Conservation (phyloP, 805 yeast species). For the Candida bentonensis region DNA sequence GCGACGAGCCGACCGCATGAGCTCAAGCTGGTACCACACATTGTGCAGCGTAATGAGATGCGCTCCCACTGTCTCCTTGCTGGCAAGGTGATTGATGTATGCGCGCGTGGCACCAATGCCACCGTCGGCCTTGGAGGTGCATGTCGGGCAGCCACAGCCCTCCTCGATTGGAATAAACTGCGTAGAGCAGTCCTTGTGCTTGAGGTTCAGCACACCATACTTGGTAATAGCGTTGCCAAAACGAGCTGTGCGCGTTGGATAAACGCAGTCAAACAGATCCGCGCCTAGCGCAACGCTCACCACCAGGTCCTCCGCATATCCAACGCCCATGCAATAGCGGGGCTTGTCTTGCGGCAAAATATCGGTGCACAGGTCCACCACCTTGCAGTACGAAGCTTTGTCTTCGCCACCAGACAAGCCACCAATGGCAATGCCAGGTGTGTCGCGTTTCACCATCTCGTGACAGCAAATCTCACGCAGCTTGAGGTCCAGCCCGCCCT, state of each 20-base stretch:
- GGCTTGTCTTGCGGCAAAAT: slow-evolving; percentile 28
- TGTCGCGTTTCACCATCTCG: slow-evolving; percentile 29
- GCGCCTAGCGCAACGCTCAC: slow-evolving; percentile 34
- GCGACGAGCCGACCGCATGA: slow-evolving; percentile 26
- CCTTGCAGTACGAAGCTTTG: slow-evolving; percentile 26
- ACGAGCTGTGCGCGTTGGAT: slow-evolving; percentile 31
- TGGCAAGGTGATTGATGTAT: slow-evolving; percentile 22
- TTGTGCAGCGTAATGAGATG: slow-evolving; percentile 30
- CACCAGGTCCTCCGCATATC: slow-evolving; percentile 32
- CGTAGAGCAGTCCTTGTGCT: slow-evolving; percentile 21
- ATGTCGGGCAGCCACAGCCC: slow-evolving; percentile 28
- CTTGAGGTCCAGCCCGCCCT: slow-evolving; percentile 30
- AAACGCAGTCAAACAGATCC: slow-evolving; percentile 32
- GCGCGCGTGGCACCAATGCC: slow-evolving; percentile 27
- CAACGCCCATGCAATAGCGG: slow-evolving; percentile 33
- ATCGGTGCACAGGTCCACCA: slow-evolving; percentile 27
- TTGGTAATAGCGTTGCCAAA: slow-evolving; percentile 32
- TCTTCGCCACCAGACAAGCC: slow-evolving; percentile 35
- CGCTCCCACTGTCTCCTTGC: slow-evolving; percentile 31
- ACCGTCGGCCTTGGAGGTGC: slow-evolving; percentile 20
- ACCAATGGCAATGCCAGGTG: slow-evolving; percentile 34
- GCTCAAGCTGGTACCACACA: slow-evolving; percentile 28
- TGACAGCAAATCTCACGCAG: slow-evolving; percentile 26
- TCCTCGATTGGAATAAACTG: slow-evolving; percentile 25
- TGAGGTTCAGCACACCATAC: slow-evolving; percentile 23